Conservation (phyloP, 805 yeast species). For the Lipomyces sp. region DNA sequence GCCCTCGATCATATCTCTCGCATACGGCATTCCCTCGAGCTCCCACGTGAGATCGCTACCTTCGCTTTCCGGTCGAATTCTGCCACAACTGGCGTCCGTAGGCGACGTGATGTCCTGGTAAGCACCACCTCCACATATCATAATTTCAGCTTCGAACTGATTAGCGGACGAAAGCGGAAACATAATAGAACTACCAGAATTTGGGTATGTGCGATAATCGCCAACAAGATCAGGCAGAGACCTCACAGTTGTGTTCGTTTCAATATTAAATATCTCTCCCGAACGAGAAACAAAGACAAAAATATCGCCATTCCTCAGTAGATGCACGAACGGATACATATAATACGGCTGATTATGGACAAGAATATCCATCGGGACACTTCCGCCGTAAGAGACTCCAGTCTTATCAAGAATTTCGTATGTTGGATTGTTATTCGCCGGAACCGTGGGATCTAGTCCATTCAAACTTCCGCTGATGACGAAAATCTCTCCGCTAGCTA, state of each 20-base stretch:
- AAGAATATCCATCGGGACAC: constrained; percentile 23
- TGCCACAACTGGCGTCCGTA: constrained; percentile 25
- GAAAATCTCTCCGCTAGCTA: constrained; percentile 23
- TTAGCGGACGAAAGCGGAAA: constrained; percentile 12
- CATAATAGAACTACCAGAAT: constrained; percentile 22
- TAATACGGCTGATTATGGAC: constrained; percentile 23
- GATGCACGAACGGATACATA: constrained; percentile 26
- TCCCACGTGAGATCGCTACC: constrained; percentile 20
- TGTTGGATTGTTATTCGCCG: constrained; percentile 26
- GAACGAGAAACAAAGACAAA: constrained; percentile 23
- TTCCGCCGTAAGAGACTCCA: constrained; percentile 15
- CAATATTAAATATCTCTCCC: constrained; percentile 15
- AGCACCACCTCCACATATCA: constrained; percentile 27
- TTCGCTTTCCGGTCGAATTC: constrained; percentile 24
- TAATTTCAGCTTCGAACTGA: constrained; percentile 18
- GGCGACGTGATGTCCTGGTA: constrained; percentile 28
- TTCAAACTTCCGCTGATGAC: constrained; percentile 23
- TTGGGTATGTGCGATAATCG: constrained; percentile 27
- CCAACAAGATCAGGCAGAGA: constrained; percentile 22
- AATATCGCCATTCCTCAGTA: constrained; percentile 15
- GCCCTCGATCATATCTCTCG: constrained; percentile 25
- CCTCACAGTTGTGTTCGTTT: constrained; percentile 13
- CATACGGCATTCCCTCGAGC: constrained; percentile 22
- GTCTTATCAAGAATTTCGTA: constrained; percentile 22
- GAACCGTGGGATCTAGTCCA: constrained; percentile 25